Evolutionary conservation across 2,329 filamentous ascomycete genomes (phyloP).

Genomic region (Exophiala alcalophila): DNA sequence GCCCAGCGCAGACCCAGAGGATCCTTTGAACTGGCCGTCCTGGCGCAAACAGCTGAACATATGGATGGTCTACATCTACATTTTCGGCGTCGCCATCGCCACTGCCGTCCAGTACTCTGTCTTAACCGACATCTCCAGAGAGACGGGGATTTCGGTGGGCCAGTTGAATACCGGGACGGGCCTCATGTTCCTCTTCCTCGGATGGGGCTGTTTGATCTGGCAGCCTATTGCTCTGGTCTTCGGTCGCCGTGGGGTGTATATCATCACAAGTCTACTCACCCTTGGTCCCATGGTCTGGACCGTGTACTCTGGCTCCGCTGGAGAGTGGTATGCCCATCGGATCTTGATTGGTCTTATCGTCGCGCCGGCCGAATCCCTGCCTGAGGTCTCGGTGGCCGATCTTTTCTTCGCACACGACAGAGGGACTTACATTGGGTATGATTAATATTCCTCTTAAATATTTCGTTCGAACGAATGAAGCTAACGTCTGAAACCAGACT

Average conservation of each 20-base stretch:
- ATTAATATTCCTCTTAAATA: too few species aligned
- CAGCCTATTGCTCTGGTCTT: slow-evolving; percentile 48
- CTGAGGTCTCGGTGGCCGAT: slow-evolving; percentile 47
- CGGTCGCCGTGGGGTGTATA: slow-evolving; percentile 35
- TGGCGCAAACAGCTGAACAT: slow-evolving; percentile 35
- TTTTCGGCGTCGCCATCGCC: slow-evolving; percentile 33
- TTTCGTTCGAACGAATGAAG: too few species aligned
- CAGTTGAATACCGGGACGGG: slow-evolving; percentile 49
- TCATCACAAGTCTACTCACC: slow-evolving; percentile 32
- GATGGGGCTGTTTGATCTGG: slow-evolving; percentile 46
- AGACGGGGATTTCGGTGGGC: slow-evolving; percentile 41
- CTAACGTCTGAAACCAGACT: slow-evolving; percentile 3
- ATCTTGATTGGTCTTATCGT: slow-evolving; percentile 49
- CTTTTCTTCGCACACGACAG: slow-evolving; percentile 36
- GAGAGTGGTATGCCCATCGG: slow-evolving; percentile 49
- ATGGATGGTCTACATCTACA: slow-evolving; percentile 37
- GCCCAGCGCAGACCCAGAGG: slow-evolving; percentile 39
- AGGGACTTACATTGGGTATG: slow-evolving; percentile 20
- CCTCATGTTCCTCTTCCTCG: slow-evolving; percentile 42
- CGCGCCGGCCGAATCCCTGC: slow-evolving; percentile 50
- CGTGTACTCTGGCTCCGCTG: slow-evolving; percentile 43
- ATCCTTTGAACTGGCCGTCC: slow-evolving; percentile 39
- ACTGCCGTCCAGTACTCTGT: slow-evolving; percentile 35
- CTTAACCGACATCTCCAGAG: slow-evolving; percentile 38
- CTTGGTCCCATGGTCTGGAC: slow-evolving; percentile 45